Base-by-base conservation (phyloP, 306 rosid genomes). In the Delonix regia region DNA sequence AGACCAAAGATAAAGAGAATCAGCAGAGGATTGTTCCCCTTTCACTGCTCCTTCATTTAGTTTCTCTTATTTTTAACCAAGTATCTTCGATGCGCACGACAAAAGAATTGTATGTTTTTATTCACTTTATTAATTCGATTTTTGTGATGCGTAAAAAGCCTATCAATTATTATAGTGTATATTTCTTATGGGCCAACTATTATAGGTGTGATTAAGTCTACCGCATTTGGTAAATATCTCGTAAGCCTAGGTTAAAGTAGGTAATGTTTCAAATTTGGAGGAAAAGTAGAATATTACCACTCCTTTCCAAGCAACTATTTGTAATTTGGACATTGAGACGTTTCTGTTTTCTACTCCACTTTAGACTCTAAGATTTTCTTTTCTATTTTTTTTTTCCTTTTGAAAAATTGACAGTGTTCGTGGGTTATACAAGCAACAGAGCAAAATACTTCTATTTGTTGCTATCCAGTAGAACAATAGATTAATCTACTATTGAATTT, bases 401-500 rank as follows among this genome's bases (percentile, higher is more conserved):
- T n/a, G n/a, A 22, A 24, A 77, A 51, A 60, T 53, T 71, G 73
- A 62, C 48, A 78, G 69, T 66, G 73, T 75, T 59, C 67, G 44
- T 77, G 77, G 81, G 78, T 84, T 83, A 77, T 84, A 64, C 80
- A 49, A 80, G 66, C n/a, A 52, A 72, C 78, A 75, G 41, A 56
- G 69, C 52, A 57, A 73, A 80, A 81, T 83, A 72, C 42, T 84
- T 34, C 11, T 14, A 45, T 3, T 13, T 44, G 12, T 10, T 11
- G 15, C 12, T 44, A 1, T 44, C 75, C 73, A 22, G 9, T 16
- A 49, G n/a, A 62, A 76, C 82, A 69, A 42, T 47, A 70, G 39
- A 80, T 80, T 79, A 38, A 51, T 34, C 6, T 82, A 81, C 57
- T 48, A 78, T 71, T 75, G 78, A 65, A 75, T 71, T 47, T 76